Conservation (phyloP, 225 moss, liverwort and hornwort species). For the Ulota crispa region DNA sequence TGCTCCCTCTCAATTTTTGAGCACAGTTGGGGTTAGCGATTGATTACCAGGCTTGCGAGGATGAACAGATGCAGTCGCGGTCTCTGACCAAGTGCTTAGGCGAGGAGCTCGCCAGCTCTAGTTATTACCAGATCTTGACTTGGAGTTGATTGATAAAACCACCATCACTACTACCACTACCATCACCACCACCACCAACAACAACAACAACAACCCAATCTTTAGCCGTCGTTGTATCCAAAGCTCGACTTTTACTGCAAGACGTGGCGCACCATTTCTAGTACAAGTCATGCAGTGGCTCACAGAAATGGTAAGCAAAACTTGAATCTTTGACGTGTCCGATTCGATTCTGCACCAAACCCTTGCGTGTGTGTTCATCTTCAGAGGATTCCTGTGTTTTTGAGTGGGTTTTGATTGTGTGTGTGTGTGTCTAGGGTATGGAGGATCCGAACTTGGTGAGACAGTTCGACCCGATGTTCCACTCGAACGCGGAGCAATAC, state of each 20-base stretch:
- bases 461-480: slow-evolving; percentile 46
- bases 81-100: neutral
- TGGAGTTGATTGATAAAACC: neutral
- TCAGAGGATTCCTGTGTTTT: too few species aligned
- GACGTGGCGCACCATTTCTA: slow-evolving; percentile 24
- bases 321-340: too few species aligned
- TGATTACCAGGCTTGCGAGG: neutral
- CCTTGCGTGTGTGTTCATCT: too few species aligned
- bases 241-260: neutral
- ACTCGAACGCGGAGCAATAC: slow-evolving; percentile 32
- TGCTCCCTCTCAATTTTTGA: neutral
- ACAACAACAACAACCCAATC: too few species aligned
- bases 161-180: neutral
- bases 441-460: slow-evolving; percentile 41
- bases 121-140: slow-evolving; percentile 4
- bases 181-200: too few species aligned
- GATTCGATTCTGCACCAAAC: too few species aligned
- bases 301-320: slow-evolving; percentile 65
- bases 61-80: slow-evolving; percentile 21
- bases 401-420: too few species aligned
- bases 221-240: too few species aligned
- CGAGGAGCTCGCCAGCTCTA: neutral
- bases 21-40: too few species aligned
- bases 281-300: slow-evolving; percentile 84
- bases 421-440: slow-evolving; percentile 32